Evolutionary conservation across 495 filamentous ascomycete species (phyloP), one percentile per base, ranked within the genome.

Genomic region (Staphylotrichum longicolle): DNA sequence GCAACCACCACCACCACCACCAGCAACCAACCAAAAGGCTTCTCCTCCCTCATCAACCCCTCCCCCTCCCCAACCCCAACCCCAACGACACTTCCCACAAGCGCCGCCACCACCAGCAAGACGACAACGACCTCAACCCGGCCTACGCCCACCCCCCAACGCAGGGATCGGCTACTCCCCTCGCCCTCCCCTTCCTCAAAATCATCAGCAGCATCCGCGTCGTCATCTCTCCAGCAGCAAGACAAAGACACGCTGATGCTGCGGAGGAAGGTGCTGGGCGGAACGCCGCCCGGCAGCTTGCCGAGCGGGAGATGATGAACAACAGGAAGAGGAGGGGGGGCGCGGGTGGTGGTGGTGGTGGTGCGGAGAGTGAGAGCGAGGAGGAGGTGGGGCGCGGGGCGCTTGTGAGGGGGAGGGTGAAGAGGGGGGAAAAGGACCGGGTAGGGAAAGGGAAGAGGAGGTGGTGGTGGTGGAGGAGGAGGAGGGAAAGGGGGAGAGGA

Each of bases 351-450:
- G 44, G 33, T 12, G 33, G 37, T 5, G 37, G 39, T 33, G 49
- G 40, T 20, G 47, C 2, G 2, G 78, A 79, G 7, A 80, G 75
- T 40, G 69, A 72, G 48, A 78, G 82, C 54, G 85, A 86, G 46
- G 85, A 88, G 34, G 85, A 88, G 30, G 75, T 80, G 56, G 85
- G 86, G n/a, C 74, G 86, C 60, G 77, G 82, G 32, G 78, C 80
- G 51, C 66, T 84, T 44, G 81, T 85, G 20, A 77, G 77, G 54
- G 73, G 58, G 39, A 81, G 54, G 15, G 42, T 11, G 37, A 35
- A 30, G 7, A 30, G 35, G 44, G 20, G 2, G 9, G 9, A 30
- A 3, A 11, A 34, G 42, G 27, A 3, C 1, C 39, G 7, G 39
- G 39, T 14, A 27, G 20, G 20, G 20, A 27, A 1, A 27, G 20